phyloP scores from a whole-genome alignment of 2,329 filamentous ascomycete genomes.

The Xylaria sp. region DNA sequence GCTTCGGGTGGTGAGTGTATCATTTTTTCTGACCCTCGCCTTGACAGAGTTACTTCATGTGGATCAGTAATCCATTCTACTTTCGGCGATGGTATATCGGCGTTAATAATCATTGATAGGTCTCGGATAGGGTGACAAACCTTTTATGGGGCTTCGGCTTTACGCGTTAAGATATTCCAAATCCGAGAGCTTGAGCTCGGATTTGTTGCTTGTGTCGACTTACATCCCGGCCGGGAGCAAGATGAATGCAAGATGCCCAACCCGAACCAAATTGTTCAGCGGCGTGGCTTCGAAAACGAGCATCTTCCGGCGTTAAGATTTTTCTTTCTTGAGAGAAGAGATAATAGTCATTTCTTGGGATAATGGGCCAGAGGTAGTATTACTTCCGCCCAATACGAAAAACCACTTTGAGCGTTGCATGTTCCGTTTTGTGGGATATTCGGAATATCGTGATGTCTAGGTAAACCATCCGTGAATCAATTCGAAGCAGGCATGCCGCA shows the following conservation, averaged over 20 bases:
- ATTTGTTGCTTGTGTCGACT: slow-evolving; percentile 4
- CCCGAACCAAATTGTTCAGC: background rate
- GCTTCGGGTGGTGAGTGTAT: no score
- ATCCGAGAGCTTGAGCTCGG: slow-evolving; percentile 1
- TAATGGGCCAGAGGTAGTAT: background rate
- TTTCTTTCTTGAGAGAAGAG: background rate
- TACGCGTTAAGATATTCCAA: background rate
- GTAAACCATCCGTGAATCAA: background rate
- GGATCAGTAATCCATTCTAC: background rate
- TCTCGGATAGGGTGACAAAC: background rate
- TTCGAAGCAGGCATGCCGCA: background rate
- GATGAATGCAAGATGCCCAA: background rate
- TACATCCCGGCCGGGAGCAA: background rate
- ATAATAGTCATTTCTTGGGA: background rate
- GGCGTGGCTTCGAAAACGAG: background rate
- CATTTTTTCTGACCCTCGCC: no score
- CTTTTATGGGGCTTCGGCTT: slow-evolving; percentile 7
- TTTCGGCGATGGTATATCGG: background rate
- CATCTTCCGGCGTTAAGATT: background rate
- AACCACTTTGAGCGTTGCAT: background rate
- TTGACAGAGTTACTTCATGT: background rate
- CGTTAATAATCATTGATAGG: background rate
- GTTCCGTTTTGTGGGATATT: background rate
- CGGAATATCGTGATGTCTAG: background rate
- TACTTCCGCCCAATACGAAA: background rate